These are phyloP conservation scores for Euclidium syriacum DNA, from an alignment of 345 rosid species.

Conservation along the genomic window DNA sequence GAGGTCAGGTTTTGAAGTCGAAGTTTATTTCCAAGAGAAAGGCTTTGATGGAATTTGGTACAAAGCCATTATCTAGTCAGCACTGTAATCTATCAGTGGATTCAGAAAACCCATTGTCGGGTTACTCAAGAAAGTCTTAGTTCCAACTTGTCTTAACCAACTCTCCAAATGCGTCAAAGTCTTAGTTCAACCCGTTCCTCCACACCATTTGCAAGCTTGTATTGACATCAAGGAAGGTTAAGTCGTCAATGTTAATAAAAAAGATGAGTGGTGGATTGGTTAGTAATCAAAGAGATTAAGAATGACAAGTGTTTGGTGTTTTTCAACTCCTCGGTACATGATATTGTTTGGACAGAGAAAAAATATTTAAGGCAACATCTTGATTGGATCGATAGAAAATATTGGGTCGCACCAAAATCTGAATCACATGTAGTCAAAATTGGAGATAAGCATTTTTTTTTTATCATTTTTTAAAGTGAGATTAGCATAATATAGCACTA, in stretches of 20 bases:
- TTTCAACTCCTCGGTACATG: conserved; percentile 45
- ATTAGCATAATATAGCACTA: too few species aligned
- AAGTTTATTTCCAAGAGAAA: too few species aligned
- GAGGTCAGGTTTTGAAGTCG: too few species aligned
- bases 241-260: conserved; percentile 34
- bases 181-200: conserved; percentile 46
- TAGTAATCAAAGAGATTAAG: conserved; percentile 39
- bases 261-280: conserved; percentile 54
- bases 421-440: conserved; percentile 8
- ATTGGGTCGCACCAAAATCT: conserved; percentile 37
- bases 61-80: too few species aligned
- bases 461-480: too few species aligned
- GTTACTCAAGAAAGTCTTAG: too few species aligned
- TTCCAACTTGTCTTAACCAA: too few species aligned
- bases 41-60: too few species aligned
- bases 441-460: neutral
- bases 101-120: too few species aligned
- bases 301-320: conserved; percentile 32
- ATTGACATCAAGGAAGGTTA: conserved; percentile 21
- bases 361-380: conserved; percentile 41
- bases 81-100: too few species aligned
- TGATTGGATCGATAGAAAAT: conserved; percentile 37
- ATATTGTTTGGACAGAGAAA: conserved; percentile 33
- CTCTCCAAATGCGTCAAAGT: too few species aligned
- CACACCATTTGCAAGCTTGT: neutral